Percentiles rank a stretch among this genome's conserved stretches.
These are phyloP conservation scores for Lizonia empirigonia DNA, from an alignment of 2,329 filamentous ascomycete species.

Conservation along the genomic window DNA sequence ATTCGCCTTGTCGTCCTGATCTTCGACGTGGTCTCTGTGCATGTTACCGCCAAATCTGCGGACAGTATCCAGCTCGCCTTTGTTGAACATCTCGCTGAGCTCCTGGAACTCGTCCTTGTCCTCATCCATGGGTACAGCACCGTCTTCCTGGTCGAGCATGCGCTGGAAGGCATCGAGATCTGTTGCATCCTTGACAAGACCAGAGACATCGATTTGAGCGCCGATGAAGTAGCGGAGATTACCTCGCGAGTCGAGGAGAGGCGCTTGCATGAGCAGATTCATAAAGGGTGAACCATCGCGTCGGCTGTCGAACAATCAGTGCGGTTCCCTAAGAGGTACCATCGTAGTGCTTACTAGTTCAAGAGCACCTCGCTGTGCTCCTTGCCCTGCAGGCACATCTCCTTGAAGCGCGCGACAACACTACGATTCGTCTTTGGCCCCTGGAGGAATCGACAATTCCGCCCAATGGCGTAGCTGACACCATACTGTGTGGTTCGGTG, in stretches of 20 bases:
- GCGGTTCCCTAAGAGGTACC: not conserved
- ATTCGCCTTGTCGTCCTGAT: conserved; percentile 51
- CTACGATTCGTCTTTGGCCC: conserved; percentile 71
- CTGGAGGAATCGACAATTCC: conserved; percentile 80
- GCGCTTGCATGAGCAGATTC: conserved; percentile 77
- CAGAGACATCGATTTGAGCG: conserved; percentile 73
- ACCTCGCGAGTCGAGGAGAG: conserved; percentile 70
- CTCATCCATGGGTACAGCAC: conserved; percentile 34
- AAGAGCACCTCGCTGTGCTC: conserved; percentile 76
- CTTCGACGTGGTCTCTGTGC: conserved; percentile 60
- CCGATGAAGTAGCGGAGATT: conserved; percentile 72
- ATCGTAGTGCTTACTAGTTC: conserved; percentile 64
- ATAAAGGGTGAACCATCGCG: conserved; percentile 79
- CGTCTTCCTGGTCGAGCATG: conserved; percentile 51
- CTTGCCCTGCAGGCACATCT: conserved; percentile 65
- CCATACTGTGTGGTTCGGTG: conserved; percentile 77
- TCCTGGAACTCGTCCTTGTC: conserved; percentile 68
- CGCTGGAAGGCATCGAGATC: conserved; percentile 67
- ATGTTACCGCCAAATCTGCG: conserved; percentile 67
- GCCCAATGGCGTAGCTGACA: conserved; percentile 72
- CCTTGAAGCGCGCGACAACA: conserved; percentile 66
- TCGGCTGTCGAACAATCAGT: conserved; percentile 53
- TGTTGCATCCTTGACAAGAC: conserved; percentile 68
- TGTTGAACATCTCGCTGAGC: conserved; percentile 72
- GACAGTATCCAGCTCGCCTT: conserved; percentile 68